Conservation (phyloP, 495 filamentous ascomycete genomes). For the Jackrogersella minutella region DNA sequence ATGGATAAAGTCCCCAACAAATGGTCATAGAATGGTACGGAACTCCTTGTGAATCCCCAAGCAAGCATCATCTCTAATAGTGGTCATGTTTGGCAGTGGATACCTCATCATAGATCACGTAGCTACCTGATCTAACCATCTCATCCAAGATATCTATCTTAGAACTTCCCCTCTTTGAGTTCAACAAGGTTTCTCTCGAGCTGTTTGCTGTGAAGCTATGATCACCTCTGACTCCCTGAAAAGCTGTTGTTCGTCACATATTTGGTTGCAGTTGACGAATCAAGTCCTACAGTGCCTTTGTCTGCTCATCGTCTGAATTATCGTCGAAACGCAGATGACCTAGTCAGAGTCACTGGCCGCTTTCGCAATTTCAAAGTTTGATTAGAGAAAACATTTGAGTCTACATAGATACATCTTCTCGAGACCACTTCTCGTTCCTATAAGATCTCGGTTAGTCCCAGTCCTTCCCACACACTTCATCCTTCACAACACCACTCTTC, state of each 20-base stretch:
- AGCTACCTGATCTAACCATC: no score
- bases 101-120: background rate
- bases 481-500: background rate
- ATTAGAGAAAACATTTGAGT: background rate
- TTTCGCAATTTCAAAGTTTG: background rate
- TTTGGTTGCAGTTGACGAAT: background rate
- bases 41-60: background rate
- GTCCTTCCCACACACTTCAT: background rate
- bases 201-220: background rate
- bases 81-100: background rate
- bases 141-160: background rate
- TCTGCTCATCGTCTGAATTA: background rate
- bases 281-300: background rate
- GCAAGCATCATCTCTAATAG: background rate
- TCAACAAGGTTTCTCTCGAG: background rate
- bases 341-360: background rate
- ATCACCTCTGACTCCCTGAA: background rate
- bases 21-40: background rate
- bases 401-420: background rate
- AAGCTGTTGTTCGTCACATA: background rate
- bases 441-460: background rate
- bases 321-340: background rate
- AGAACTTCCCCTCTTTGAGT: background rate
- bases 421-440: background rate
- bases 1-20: background rate